phyloP scores from a whole-genome alignment of 2,329 filamentous ascomycete species.

The Calonectria ilicicola region DNA sequence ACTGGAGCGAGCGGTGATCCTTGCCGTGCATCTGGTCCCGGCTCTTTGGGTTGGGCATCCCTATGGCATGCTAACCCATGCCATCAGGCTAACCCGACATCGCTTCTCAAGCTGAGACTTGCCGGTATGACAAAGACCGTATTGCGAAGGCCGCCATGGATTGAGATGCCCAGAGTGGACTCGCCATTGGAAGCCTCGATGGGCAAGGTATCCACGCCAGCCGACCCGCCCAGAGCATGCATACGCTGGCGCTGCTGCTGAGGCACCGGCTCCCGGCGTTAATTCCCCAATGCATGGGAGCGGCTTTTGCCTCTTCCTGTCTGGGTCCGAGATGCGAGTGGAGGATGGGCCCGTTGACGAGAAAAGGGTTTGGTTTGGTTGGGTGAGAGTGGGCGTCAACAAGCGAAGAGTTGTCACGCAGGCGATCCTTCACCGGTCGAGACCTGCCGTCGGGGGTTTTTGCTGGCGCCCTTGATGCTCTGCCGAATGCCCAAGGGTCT shows the following conservation, averaged over 20 bases:
- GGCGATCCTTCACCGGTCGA: constrained; percentile 39
- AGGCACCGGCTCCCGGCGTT: not conserved
- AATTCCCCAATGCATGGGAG: not conserved
- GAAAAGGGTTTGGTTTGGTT: constrained; percentile 24
- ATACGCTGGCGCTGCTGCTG: not conserved
- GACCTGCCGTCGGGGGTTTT: constrained; percentile 22
- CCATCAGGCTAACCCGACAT: not conserved
- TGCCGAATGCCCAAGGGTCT: constrained; percentile 1
- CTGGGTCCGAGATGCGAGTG: constrained; percentile 40
- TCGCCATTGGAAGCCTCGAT: not conserved
- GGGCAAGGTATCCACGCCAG: not conserved
- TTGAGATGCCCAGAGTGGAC: not conserved
- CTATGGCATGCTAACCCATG: constrained; percentile 20
- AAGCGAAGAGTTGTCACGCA: constrained; percentile 40
- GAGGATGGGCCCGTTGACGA: constrained; percentile 25
- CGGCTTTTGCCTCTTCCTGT: constrained; percentile 29
- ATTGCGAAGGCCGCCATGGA: not conserved
- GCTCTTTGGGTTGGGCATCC: constrained; percentile 29
- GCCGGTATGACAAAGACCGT: not conserved
- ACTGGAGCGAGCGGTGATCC: constrained; percentile 5
- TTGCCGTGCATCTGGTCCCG: constrained; percentile 32
- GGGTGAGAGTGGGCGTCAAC: constrained; percentile 32
- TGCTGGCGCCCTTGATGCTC: constrained; percentile 22
- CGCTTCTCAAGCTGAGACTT: not conserved
- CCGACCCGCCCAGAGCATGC: not conserved